Evolutionary conservation across 2,329 filamentous ascomycete genomes (phyloP).

Genomic region (Raffaelea ambrosiae): DNA sequence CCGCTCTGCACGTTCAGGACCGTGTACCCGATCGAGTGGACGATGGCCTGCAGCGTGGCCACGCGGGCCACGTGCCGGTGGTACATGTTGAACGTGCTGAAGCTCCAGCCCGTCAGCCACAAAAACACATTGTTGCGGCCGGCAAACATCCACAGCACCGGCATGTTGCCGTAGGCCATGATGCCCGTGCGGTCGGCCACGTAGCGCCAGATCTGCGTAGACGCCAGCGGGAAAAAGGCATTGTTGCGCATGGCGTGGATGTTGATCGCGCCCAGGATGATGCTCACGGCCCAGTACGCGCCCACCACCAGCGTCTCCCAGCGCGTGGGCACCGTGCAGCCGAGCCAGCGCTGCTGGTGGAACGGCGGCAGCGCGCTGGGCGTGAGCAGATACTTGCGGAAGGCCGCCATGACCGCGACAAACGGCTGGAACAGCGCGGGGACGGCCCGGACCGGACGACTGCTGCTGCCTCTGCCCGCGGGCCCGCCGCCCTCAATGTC

Average conservation of each 20-base stretch:
- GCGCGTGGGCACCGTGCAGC: conserved; percentile 9
- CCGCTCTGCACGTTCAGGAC: conserved; percentile 12
- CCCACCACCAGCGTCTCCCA: conserved; percentile 11
- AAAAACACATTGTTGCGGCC: conserved; percentile 58
- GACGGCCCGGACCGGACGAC: no score
- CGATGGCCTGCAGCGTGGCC: conserved; percentile 49
- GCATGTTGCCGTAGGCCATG: conserved; percentile 10
- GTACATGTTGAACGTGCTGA: conserved; percentile 56
- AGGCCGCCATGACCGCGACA: neutral
- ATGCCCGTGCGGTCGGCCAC: conserved; percentile 14
- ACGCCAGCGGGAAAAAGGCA: neutral
- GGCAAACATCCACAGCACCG: conserved; percentile 38
- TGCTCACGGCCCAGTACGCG: conserved; percentile 11
- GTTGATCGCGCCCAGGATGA: conserved; percentile 6
- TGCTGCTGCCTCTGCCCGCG: no score
- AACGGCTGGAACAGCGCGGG: neutral
- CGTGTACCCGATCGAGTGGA: conserved; percentile 54
- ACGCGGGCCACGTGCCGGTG: conserved; percentile 59
- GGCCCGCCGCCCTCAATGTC: conserved; percentile 4
- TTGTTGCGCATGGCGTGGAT: neutral
- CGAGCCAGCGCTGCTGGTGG: conserved; percentile 7
- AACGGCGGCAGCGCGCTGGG: conserved; percentile 11
- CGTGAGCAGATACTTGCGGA: conserved; percentile 9
- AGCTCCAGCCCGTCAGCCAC: conserved; percentile 61
- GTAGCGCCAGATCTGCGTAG: conserved; percentile 10